Conservation (phyloP, 2,329 filamentous ascomycete genomes). For the Pestalotiopsis sp. region DNA sequence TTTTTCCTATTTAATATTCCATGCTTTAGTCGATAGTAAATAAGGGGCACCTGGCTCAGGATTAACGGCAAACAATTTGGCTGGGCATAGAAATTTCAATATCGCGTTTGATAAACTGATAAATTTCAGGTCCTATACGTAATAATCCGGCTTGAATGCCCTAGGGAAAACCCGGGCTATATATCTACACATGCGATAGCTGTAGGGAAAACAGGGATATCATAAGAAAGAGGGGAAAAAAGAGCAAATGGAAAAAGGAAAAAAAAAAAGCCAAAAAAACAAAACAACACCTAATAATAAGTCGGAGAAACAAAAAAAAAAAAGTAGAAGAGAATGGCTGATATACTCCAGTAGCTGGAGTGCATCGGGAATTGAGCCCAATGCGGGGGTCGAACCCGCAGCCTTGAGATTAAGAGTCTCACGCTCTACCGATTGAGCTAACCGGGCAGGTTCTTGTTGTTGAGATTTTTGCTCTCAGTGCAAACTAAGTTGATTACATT, state of each 20-base stretch:
- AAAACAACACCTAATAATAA: too few relatives aligned
- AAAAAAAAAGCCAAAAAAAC: not conserved
- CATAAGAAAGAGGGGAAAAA: slow-evolving; percentile 4
- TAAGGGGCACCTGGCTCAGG: too few relatives aligned
- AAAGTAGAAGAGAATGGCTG: not conserved
- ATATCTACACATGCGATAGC: too few relatives aligned
- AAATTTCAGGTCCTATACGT: too few relatives aligned
- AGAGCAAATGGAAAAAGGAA: not conserved
- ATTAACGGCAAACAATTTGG: too few relatives aligned
- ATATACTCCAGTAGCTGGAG: not conserved
- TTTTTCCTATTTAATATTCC: too few relatives aligned
- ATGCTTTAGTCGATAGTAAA: too few relatives aligned
- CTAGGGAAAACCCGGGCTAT: too few relatives aligned
- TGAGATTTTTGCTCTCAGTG: fast-evolving
- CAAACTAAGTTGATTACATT: not conserved
- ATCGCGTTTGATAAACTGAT: too few relatives aligned
- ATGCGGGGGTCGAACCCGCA: slow-evolving; percentile 49
- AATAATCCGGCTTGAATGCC: too few relatives aligned
- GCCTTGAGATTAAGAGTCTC: slow-evolving; percentile 59
- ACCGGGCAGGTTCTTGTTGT: slow-evolving; percentile 39
- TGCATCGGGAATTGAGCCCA: slow-evolving; percentile 46
- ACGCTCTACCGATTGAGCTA: slow-evolving; percentile 74
- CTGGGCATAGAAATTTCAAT: too few relatives aligned
- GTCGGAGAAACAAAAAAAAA: too few relatives aligned
- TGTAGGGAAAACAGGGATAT: slow-evolving; percentile 26